Evolutionary conservation across 2,329 filamentous ascomycete genomes (phyloP), one percentile per base, ranked within the genome.

Genomic region (Xylariaceae sp.): DNA sequence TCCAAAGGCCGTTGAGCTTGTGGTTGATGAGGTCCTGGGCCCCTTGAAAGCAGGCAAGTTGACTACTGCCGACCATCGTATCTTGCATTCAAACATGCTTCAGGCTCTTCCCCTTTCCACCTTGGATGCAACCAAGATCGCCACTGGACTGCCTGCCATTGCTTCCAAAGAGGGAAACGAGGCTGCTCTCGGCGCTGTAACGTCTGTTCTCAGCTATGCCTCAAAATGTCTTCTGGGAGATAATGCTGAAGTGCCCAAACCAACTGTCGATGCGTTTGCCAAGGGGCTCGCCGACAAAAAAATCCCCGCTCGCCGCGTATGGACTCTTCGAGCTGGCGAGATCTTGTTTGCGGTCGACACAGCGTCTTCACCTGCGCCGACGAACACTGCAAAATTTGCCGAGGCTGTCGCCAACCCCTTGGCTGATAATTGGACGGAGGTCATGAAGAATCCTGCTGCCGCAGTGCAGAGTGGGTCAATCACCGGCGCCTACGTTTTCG

Each of bases 251-350:
- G 66, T 91, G 14, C 83, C 88, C 11, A 88, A 88, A 60, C 68
- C 83, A 5, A 78, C 87, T 2, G 69, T 84, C 1, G 90, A 93
- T 63, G 78, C 83, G 1, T 86, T 95, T 60, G 73, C 80, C 28
- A 97, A 96, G 71, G 94, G 93, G 1, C 77, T 95, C 41, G 77
- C 79, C 7, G 94, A 99, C 60, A 99, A 97, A 71, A 90, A 91
- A 62, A 74, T 88, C 2, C 79, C 85, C 6, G 82, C 89, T 48
- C 86, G 89, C 28, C 89, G 87, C 56, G 73, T 90, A 18, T 99
- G 94, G 94, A 79, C 90, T 47, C 75, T 94, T 36, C 84, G 84
- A 39, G 74, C 87, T 33, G 90, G 88, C 39, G 82, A 89, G 31
- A 73, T 92, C 2, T 73, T 96, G 42, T 86, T 84, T 75, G 71